phyloP scores from a whole-genome alignment of 192 early-diverging fungal genomes.

The Lobosporangium transversale region DNA sequence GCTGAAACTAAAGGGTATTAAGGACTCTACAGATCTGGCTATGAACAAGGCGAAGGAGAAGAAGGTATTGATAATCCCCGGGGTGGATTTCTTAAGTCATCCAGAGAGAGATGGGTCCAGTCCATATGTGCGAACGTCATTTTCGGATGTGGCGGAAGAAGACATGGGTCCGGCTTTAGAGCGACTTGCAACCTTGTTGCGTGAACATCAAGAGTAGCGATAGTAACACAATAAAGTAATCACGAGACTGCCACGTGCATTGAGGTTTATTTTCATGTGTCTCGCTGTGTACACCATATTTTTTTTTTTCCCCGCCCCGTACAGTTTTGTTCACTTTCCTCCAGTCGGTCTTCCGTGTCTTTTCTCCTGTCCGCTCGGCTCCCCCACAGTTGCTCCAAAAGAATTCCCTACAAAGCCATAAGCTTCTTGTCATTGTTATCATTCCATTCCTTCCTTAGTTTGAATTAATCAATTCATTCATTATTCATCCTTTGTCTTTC shows the following conservation, averaged over 20 bases:
- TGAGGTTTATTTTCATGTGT: too few relatives aligned
- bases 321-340: not conserved
- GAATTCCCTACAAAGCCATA: too few relatives aligned
- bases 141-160: slow-evolving; percentile 69
- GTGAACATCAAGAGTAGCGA: slow-evolving; percentile 34
- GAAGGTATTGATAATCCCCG: slow-evolving; percentile 80
- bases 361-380: too few relatives aligned
- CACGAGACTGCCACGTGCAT: too few relatives aligned
- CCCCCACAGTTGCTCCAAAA: too few relatives aligned
- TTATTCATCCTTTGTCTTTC: not conserved
- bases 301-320: not conserved
- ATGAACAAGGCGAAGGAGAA: slow-evolving; percentile 69
- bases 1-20: slow-evolving; percentile 66
- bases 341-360: slow-evolving; percentile 1
- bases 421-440: too few relatives aligned
- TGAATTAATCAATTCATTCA: too few relatives aligned
- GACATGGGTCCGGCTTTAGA: slow-evolving; percentile 72
- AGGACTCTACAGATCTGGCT: slow-evolving; percentile 66
- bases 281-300: too few relatives aligned
- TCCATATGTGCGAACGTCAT: slow-evolving; percentile 75
- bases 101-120: slow-evolving; percentile 52
- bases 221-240: not conserved
- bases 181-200: slow-evolving; percentile 67
- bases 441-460: too few relatives aligned
- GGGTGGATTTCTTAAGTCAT: slow-evolving; percentile 58